Evolutionary conservation across 148 eudicot genomes (phyloP), one percentile per base, ranked within the genome.

Genomic region (Simmondsia chinensis): DNA sequence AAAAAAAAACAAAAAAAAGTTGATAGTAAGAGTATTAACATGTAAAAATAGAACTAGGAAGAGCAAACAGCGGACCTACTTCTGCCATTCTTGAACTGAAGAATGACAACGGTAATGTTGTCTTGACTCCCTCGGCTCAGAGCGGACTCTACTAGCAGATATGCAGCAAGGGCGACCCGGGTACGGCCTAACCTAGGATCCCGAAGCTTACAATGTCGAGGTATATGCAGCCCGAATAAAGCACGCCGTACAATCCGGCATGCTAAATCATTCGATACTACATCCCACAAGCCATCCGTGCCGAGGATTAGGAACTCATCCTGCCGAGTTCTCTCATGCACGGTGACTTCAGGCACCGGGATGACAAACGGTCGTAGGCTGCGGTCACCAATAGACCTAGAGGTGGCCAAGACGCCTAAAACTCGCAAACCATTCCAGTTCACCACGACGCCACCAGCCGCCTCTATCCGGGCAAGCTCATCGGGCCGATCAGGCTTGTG

Each of bases 281-380:
- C 73, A 25, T 75, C 81, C 81, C 81, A 75, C 14, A 75, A 22
- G 12, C 80, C 80, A 18, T 74, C 73, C 33, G 62, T 65, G 3
- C 61, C 76, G 7, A 74, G 44, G 26, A 71, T 75, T 34, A 75
- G n/a, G 38, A 62, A 75, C 52, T 75, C 81, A 36, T 75, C 81
- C 6, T 0, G 1, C 0, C 20, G 18, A 6, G 48, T 58, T 46
- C 74, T 44, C 5, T 31, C 35, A 38, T 11, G 50, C 23, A 71
- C 70, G 11, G 28, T 59, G 1, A 75, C 71, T 16, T 75, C 69
- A n/a, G 76, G 76, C 6, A 48, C 38, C 5, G 81, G 18, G 27
- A 55, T 66, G 37, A 74, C 76, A 49, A 39, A 70, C 27, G 80
- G 76, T 54, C 60, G 61, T 16, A 70, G 61, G 35, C 50, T 63